Conservation (phyloP, 1,284 basidiomycete species). For the Apiotrichum brassicae region DNA sequence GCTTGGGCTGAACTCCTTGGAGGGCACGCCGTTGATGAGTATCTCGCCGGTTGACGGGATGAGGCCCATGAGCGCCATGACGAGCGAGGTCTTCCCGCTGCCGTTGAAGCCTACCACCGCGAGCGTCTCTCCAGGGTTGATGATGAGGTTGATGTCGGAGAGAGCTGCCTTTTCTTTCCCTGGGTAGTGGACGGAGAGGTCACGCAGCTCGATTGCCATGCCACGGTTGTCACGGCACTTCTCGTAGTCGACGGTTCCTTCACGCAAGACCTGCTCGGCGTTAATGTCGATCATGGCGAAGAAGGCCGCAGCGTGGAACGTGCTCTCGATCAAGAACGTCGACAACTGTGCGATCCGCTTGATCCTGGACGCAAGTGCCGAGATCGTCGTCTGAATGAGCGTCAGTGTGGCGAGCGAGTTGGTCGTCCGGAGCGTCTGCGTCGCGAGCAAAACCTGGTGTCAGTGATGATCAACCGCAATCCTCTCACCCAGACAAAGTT, state of each 20-base stretch:
- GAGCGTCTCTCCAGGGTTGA: constrained; percentile 66
- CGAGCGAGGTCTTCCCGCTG: constrained; percentile 29
- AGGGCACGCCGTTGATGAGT: constrained; percentile 60
- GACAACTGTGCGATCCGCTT: no score
- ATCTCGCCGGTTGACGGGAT: constrained; percentile 33
- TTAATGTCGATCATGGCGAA: no score
- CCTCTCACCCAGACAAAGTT: no score
- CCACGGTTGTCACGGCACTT: constrained; percentile 34
- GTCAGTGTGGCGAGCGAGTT: no score
- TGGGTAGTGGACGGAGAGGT: constrained; percentile 69
- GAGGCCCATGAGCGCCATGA: constrained; percentile 67
- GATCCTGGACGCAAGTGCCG: no score
- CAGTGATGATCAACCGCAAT: no score
- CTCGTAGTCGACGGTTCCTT: constrained; percentile 27
- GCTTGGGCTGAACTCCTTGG: constrained; percentile 56
- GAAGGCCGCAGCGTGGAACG: no score
- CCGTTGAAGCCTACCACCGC: constrained; percentile 48
- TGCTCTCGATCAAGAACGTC: no score
- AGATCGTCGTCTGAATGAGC: no score
- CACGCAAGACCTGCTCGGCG: no score
- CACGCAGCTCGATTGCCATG: constrained; percentile 62
- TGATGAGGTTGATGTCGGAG: constrained; percentile 57
- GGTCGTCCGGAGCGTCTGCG: no score
- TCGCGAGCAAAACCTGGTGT: no score
- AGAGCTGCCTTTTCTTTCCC: constrained; percentile 60